phyloP scores from a whole-genome alignment of 495 filamentous ascomycete genomes.

The Hypoxylon fuscum region DNA sequence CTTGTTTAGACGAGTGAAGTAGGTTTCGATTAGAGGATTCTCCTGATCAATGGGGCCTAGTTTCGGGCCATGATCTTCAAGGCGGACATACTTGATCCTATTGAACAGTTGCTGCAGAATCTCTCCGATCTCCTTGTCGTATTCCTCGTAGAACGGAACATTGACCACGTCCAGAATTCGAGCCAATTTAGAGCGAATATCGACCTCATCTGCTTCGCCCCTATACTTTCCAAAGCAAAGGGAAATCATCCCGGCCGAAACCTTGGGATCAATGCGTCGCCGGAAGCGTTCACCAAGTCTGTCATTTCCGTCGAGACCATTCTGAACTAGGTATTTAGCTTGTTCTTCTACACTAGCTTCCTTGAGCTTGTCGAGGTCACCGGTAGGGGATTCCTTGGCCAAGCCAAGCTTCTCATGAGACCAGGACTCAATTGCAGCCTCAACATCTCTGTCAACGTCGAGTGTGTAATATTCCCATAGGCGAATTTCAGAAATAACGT shows the following conservation, averaged over 20 bases:
- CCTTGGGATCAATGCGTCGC: slow-evolving; percentile 69
- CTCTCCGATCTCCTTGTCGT: slow-evolving; percentile 81
- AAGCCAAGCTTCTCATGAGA: slow-evolving; percentile 60
- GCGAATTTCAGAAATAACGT: slow-evolving; percentile 76
- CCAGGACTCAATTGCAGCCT: slow-evolving; percentile 77
- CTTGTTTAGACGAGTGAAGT: slow-evolving; percentile 89
- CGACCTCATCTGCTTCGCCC: slow-evolving; percentile 55
- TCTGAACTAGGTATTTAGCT: slow-evolving; percentile 59
- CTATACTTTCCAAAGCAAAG: slow-evolving; percentile 74
- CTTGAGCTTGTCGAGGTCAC: slow-evolving; percentile 56
- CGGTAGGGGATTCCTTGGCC: slow-evolving; percentile 54
- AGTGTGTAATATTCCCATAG: slow-evolving; percentile 95
- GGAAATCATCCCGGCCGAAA: slow-evolving; percentile 74
- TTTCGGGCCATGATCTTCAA: slow-evolving; percentile 92
- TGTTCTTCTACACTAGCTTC: slow-evolving; percentile 53
- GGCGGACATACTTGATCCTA: slow-evolving; percentile 87
- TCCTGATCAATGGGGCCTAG: slow-evolving; percentile 77
- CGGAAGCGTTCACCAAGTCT: slow-evolving; percentile 80
- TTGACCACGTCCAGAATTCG: slow-evolving; percentile 86
- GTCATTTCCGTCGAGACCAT: slow-evolving; percentile 74
- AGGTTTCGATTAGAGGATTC: slow-evolving; percentile 89
- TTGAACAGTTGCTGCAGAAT: slow-evolving; percentile 93
- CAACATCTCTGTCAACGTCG: slow-evolving; percentile 76
- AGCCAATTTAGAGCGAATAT: slow-evolving; percentile 59
- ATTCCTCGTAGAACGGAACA: slow-evolving; percentile 86